Base-by-base conservation (phyloP, 148 eudicot species). In the Persicaria maculosa region DNA sequence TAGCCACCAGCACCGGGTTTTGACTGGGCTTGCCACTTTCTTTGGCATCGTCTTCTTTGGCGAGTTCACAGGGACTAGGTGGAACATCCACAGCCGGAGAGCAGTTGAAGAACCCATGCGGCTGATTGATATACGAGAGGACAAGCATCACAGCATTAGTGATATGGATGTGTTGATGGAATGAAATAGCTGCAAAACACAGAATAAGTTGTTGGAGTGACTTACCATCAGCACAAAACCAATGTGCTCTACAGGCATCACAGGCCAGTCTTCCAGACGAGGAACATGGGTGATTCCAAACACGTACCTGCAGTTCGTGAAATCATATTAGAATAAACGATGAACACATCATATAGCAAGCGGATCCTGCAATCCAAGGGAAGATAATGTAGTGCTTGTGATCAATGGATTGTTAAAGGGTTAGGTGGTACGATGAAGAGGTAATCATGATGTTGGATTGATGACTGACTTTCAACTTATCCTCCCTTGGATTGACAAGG, bases 231-330 rank as follows among this genome's bases (percentile, higher is more conserved):
- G 96, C 91, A 87, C 80, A 77, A 95, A 95, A 57, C 98, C 98
- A 59, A 92, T 80, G 79, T 65, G 96, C 73, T 95, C 98, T 19
- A 90, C 97, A 3, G 98, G 97, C 98, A 95, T 95, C 22, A 95
- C 93, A 79, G 98, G 98, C 98, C 97, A 95, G 81, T 95, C 98
- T 85, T 95, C 98, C 72, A 95, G 50, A 47, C 98, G 89, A 73
- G 98, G 98, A 78, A 95, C 84, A 75, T 92, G 98, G 47, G 98
- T 92, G 84, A 94, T 77, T 72, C 97, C 98, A 80, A 94, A 94
- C 6, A 94, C 92, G 74, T 91, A 94, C 98, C 98, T 94, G 78
- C 61, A 74, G 3, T 10, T 25, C 31, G 15, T 31, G 40, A 31
- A 31, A 31, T 31, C 40, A 31, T 31, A 31, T 31, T 31, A 31